These are phyloP conservation scores for Thermothielavioides terrestris DNA, from an alignment of 495 filamentous ascomycete genomes.

Conservation along the genomic window DNA sequence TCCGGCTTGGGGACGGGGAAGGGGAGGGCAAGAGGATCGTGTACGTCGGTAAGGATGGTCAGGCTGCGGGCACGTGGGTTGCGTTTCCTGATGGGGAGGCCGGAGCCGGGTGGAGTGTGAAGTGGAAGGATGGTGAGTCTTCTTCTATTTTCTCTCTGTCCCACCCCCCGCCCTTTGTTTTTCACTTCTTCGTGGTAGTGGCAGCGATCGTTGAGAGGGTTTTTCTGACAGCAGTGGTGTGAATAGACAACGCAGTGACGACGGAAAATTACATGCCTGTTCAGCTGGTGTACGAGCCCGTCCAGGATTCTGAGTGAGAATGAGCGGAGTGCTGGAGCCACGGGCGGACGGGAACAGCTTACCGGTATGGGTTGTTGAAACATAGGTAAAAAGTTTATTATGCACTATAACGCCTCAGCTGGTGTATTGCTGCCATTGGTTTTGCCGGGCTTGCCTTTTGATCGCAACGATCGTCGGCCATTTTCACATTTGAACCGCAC, in stretches of 20 bases:
- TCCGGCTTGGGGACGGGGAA: slow-evolving; percentile 15
- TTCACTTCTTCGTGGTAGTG: neutral
- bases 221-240: neutral
- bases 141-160: too few species aligned
- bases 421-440: too few species aligned
- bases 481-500: too few species aligned
- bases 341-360: too few species aligned
- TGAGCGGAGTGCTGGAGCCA: neutral
- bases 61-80: slow-evolving; percentile 24
- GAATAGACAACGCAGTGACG: slow-evolving; percentile 26
- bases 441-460: too few species aligned
- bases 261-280: slow-evolving; percentile 31
- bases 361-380: too few species aligned
- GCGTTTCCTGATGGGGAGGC: slow-evolving; percentile 22
- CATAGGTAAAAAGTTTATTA: too few species aligned
- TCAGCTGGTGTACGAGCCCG: slow-evolving; percentile 25
- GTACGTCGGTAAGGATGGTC: slow-evolving; percentile 18
- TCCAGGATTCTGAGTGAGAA: neutral
- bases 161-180: neutral
- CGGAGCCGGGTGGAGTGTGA: slow-evolving; percentile 26
- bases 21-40: slow-evolving; percentile 10
- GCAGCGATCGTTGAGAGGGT: neutral
- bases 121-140: slow-evolving; percentile 34
- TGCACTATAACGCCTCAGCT: too few species aligned
- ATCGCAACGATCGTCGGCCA: too few species aligned